Evolutionary conservation across 192 early-diverging fungal species (phyloP).

Genomic region (Geranomyces variabilis): DNA sequence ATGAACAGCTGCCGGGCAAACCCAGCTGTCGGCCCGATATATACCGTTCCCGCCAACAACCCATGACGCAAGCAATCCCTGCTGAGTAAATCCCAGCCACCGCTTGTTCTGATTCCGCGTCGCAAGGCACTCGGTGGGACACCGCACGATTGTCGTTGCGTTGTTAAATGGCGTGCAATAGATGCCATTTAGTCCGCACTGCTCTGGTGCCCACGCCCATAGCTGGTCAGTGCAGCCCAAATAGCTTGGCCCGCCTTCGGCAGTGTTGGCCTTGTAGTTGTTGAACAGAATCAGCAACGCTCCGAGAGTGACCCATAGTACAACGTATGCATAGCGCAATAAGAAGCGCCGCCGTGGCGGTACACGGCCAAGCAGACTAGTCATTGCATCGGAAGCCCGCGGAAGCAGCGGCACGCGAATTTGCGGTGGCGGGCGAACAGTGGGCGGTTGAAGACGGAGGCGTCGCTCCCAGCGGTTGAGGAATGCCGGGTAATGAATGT

Average conservation of each 20-base stretch:
- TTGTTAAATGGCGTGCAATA: slow-evolving; percentile 30
- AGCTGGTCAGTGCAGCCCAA: slow-evolving; percentile 26
- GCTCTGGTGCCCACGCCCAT: slow-evolving; percentile 17
- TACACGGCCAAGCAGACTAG: too few species aligned
- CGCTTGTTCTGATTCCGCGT: slow-evolving; percentile 27
- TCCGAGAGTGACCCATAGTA: slow-evolving; percentile 14
- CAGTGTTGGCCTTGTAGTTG: slow-evolving; percentile 24
- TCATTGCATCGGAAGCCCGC: too few species aligned
- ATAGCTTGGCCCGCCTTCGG: slow-evolving; percentile 11
- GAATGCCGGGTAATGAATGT: neutral
- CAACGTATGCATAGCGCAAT: slow-evolving; percentile 8
- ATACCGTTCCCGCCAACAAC: slow-evolving; percentile 31
- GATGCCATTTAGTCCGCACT: slow-evolving; percentile 24
- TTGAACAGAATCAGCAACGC: slow-evolving; percentile 28
- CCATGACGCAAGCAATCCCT: slow-evolving; percentile 27
- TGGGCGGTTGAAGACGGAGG: neutral
- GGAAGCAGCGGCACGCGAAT: too few species aligned
- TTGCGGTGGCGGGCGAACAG: neutral
- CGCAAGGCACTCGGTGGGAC: slow-evolving; percentile 17
- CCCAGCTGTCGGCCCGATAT: slow-evolving; percentile 42
- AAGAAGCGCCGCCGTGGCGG: too few species aligned
- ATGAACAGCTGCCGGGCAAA: slow-evolving; percentile 40
- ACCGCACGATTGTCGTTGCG: slow-evolving; percentile 21
- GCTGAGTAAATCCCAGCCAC: slow-evolving; percentile 20
- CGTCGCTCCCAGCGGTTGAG: neutral